Evolutionary conservation across 2,329 filamentous ascomycete genomes (phyloP), one percentile per base, ranked within the genome.

Genomic region (Penicillium sp.): DNA sequence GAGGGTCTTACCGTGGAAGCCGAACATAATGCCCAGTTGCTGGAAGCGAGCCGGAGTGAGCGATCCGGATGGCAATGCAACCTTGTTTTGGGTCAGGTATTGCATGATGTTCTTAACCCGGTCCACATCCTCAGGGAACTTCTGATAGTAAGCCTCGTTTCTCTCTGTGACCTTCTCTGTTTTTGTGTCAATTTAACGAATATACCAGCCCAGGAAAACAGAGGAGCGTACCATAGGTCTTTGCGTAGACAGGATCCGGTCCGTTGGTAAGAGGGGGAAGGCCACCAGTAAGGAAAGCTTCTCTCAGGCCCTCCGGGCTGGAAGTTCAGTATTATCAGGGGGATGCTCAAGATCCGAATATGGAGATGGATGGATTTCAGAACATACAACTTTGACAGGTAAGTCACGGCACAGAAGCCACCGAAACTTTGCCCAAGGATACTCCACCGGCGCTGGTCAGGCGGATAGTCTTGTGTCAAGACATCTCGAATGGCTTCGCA

Each of bases 401-500:
- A 97, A 8, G 89, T 93, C 34, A 91, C 80, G 47, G 82, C 83
- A 69, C 92, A 90, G 74, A 96, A 97, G 1, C 93, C 93, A 39
- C 93, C 93, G 73, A 96, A 97, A 16, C 88, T 92, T 76, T 97
- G 93, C 9, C 93, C 93, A 60, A 96, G 88, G 31, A 94, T 83
- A 57, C 87, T 89, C 93, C 92, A 97, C 70, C 87, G 87, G 71
- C 86, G 84, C 70, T 89, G 86, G 47, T 88, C 84, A 23, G 83
- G 78, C 0, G 89, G 86, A 66, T 86, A 89, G 50, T 87, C 84
- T 5, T 80, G 78, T 0, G 89, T 94, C 53, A 97, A 79, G 39
- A 82, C 87, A 66, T 86, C 83, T 5, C 93, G 85, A 33, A 97
- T 85, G 5, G 92, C 91, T 72, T 97, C 93, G 62, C 89, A 90